A percentile compares a stretch with the other conserved stretches of the same genome.
These are phyloP conservation scores for Sugiyamaella boreocaroliniensis DNA, from an alignment of 805 yeast species.

Conservation along the genomic window DNA sequence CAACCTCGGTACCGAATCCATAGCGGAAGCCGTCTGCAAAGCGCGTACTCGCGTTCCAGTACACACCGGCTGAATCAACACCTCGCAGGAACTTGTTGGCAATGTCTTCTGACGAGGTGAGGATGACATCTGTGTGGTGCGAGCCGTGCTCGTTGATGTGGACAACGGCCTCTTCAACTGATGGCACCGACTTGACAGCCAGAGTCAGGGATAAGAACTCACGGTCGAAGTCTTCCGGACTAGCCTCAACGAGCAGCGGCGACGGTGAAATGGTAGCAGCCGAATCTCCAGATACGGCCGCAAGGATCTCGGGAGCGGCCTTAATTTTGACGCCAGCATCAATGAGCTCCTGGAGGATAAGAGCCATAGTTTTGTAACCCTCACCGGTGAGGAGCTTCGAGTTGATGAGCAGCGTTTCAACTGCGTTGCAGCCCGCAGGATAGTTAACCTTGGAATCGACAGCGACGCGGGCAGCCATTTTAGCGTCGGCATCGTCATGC, in stretches of 20 bases:
- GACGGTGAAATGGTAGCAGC: conserved; percentile 7
- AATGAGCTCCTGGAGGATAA: conserved; percentile 37
- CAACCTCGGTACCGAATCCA: conserved; percentile 98
- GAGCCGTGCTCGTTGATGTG: conserved; percentile 92
- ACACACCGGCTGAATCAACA: conserved; percentile 91
- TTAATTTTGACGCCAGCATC: conserved; percentile 70
- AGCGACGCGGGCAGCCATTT: conserved; percentile 66
- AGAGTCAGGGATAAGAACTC: conserved; percentile 82
- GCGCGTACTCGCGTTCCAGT: conserved; percentile 95
- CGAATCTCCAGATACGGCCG: conserved; percentile 18
- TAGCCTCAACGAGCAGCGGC: conserved; percentile 37
- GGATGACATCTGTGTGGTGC: conserved; percentile 89
- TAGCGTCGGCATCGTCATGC: conserved; percentile 68
- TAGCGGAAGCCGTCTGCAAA: conserved; percentile 98
- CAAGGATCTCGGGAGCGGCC: conserved; percentile 45
- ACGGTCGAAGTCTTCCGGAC: conserved; percentile 63
- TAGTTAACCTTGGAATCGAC: conserved; percentile 91
- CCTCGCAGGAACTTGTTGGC: conserved; percentile 79
- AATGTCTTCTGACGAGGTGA: conserved; percentile 62
- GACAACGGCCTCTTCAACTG: conserved; percentile 63
- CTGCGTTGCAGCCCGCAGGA: conserved; percentile 99
- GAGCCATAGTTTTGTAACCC: conserved; percentile 26
- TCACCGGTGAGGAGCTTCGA: conserved; percentile 18
- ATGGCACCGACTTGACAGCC: conserved; percentile 58
- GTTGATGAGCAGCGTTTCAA: conserved; percentile 73